phyloP scores from a whole-genome alignment of 352 stramenopile species.

The Pythium rishiriense region DNA sequence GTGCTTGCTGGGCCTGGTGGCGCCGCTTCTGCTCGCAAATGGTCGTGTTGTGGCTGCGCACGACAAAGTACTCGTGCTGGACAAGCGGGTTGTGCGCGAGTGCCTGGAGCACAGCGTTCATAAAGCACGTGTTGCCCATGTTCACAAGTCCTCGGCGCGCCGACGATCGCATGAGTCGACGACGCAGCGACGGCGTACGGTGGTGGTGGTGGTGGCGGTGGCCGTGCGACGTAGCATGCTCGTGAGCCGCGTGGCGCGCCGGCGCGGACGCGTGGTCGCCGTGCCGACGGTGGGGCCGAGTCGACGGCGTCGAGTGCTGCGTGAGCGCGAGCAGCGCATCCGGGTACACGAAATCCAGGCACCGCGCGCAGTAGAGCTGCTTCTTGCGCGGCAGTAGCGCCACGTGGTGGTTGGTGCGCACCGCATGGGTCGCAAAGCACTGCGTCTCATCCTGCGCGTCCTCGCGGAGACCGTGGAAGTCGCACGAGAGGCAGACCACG shows the following conservation, averaged over 20 bases:
- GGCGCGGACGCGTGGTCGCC: too few relatives aligned
- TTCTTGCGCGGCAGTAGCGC: conserved; percentile 23
- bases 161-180: conserved; percentile 27
- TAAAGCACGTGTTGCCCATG: conserved; percentile 87
- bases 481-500: conserved; percentile 54
- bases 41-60: conserved; percentile 54
- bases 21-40: conserved; percentile 65
- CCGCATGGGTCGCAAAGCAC: conserved; percentile 71
- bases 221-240: too few relatives aligned
- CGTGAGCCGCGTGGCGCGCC: too few relatives aligned
- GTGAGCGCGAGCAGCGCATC: conserved; percentile 27
- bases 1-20: conserved; percentile 22
- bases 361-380: conserved; percentile 59
- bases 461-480: conserved; percentile 46
- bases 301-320: conserved; percentile 23
- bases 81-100: conserved; percentile 71
- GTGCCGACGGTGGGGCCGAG: neutral
- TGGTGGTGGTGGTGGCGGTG: neutral
- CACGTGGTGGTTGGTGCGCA: conserved; percentile 59
- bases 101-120: conserved; percentile 79
- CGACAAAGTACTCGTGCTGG: conserved; percentile 71
- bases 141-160: conserved; percentile 66
- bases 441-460: conserved; percentile 24
- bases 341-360: conserved; percentile 66
- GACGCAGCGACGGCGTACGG: conserved; percentile 17